These are phyloP conservation scores for Xylariaceae sp. DNA, from an alignment of 2,329 filamentous ascomycete genomes.

Conservation along the genomic window DNA sequence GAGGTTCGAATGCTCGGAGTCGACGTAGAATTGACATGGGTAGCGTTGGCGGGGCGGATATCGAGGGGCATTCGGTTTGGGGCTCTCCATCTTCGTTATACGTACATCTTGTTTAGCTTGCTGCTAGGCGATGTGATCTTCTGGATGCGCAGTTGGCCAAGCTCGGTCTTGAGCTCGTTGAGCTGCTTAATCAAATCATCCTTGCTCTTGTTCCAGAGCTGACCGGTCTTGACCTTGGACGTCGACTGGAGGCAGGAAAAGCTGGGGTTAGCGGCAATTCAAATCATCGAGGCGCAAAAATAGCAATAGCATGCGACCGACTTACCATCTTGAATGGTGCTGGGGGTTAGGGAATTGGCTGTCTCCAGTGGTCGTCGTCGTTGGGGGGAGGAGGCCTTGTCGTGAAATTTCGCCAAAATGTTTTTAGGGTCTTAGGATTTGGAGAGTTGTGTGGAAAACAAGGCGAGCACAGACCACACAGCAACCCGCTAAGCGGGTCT, in stretches of 20 bases:
- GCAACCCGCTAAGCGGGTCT: slow-evolving; percentile 6
- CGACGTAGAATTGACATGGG: background rate
- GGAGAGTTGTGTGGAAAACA: slow-evolving; percentile 22
- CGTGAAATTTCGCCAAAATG: slow-evolving; percentile 32
- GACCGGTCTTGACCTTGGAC: slow-evolving; percentile 83
- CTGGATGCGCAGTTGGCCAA: slow-evolving; percentile 94
- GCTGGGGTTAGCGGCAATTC: slow-evolving; percentile 20
- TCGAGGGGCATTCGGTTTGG: slow-evolving; percentile 15
- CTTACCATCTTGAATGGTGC: slow-evolving; percentile 47
- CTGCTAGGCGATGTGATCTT: slow-evolving; percentile 94
- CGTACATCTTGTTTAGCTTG: slow-evolving; percentile 98
- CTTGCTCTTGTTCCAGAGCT: slow-evolving; percentile 99
- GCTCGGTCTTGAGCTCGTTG: slow-evolving; percentile 91
- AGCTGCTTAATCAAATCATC: slow-evolving; percentile 95
- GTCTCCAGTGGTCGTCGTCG: slow-evolving; percentile 26
- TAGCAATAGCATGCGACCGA: slow-evolving; percentile 20
- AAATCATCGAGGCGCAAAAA: background rate
- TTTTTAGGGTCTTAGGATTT: slow-evolving; percentile 31
- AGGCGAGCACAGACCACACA: slow-evolving; percentile 16
- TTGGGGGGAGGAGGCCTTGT: slow-evolving; percentile 27
- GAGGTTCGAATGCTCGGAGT: slow-evolving; percentile 2
- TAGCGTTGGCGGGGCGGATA: slow-evolving; percentile 13
- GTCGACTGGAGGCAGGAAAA: slow-evolving; percentile 43
- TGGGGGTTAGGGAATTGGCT: slow-evolving; percentile 27
- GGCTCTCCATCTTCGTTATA: slow-evolving; percentile 9